These are phyloP conservation scores for Omphalea diandra DNA, from an alignment of 441 rosid genomes.

Conservation along the genomic window DNA sequence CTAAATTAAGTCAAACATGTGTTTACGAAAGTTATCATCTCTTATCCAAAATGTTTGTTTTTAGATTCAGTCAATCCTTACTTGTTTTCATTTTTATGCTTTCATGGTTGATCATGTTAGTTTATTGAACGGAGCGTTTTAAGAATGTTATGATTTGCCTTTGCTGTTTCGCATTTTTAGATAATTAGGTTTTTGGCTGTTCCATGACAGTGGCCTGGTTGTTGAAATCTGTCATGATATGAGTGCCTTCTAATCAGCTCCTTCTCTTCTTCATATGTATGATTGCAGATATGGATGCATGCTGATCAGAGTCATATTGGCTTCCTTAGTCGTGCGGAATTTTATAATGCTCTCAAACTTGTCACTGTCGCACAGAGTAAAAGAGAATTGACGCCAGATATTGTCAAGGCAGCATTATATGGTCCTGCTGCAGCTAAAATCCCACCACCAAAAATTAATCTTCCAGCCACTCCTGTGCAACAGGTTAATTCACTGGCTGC, in stretches of 20 bases:
- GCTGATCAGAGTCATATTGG: conserved; percentile 76
- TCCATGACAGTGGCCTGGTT: background rate
- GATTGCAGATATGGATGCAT: conserved; percentile 74
- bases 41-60: background rate
- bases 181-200: conserved; percentile 1
- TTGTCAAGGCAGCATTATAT: conserved; percentile 87
- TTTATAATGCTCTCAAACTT: conserved; percentile 81
- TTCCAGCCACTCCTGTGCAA: conserved; percentile 47
- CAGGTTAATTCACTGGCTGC: conserved; percentile 36
- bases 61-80: too few species aligned
- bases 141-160: background rate
- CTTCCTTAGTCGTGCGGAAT: conserved; percentile 80
- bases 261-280: background rate
- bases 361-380: conserved; percentile 95
- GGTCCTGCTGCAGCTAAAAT: conserved; percentile 95
- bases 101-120: background rate
- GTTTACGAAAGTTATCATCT: background rate
- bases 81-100: too few species aligned
- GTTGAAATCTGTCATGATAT: background rate
- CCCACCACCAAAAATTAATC: conserved; percentile 84
- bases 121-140: background rate
- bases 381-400: conserved; percentile 87
- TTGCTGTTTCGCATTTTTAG: background rate
- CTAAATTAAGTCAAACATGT: conserved; percentile 10
- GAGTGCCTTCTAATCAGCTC: conserved; percentile 18